Evolutionary conservation across 2,329 filamentous ascomycete species (phyloP).

Genomic region (Aspergillus tanneri): DNA sequence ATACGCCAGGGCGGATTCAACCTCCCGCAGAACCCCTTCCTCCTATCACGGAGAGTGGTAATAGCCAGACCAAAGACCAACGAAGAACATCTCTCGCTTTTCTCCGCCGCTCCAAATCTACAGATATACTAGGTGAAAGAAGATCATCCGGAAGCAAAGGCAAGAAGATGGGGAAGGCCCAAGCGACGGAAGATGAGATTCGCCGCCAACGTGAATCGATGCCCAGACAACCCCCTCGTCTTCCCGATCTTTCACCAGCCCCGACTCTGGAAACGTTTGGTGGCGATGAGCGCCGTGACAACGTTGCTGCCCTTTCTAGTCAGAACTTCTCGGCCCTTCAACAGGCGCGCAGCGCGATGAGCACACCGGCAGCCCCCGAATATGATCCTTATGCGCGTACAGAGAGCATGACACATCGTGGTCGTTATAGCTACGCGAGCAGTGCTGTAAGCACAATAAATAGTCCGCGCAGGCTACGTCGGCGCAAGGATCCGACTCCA

Average conservation of each 20-base stretch:
- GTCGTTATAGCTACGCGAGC: conserved; percentile 93
- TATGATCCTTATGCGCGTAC: conserved; percentile 77
- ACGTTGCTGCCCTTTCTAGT: conserved; percentile 53
- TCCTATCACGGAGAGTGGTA: conserved; percentile 37
- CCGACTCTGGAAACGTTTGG: conserved; percentile 58
- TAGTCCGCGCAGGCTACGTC: conserved; percentile 84
- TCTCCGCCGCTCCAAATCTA: conserved; percentile 67
- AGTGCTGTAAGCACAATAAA: conserved; percentile 88
- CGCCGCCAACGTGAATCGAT: conserved; percentile 59
- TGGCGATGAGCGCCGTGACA: conserved; percentile 63
- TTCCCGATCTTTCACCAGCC: conserved; percentile 48
- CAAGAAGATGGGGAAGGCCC: conserved; percentile 41
- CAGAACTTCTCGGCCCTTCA: conserved; percentile 36
- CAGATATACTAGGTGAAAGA: conserved; percentile 59
- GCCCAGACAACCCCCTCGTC: conserved; percentile 59
- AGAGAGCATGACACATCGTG: conserved; percentile 95
- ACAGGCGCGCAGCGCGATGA: conserved; percentile 26
- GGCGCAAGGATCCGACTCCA: conserved; percentile 94
- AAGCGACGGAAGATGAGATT: conserved; percentile 51
- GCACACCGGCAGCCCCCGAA: conserved; percentile 35
- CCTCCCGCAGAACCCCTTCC: conserved; percentile 36
- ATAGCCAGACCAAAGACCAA: conserved; percentile 25
- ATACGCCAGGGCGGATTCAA: conserved; percentile 35
- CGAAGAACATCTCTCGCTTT: conserved; percentile 57
- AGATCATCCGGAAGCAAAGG: conserved; percentile 39